Evolutionary conservation across 345 rosid genomes (phyloP).

Genomic region (Acer negundo): DNA sequence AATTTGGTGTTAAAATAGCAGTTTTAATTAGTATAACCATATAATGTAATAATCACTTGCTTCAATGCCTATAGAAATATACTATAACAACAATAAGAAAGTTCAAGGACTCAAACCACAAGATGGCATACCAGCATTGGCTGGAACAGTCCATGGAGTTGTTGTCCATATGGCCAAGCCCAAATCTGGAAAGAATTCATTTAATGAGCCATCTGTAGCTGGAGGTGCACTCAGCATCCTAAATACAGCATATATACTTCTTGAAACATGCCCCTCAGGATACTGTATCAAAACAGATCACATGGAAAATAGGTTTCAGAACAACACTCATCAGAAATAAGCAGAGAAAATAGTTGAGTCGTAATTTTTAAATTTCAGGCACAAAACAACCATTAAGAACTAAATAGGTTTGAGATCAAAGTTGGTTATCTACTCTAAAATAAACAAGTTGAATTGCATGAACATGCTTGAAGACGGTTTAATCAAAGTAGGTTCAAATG

Average conservation of each 20-base stretch:
- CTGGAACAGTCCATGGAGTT: constrained; percentile 97
- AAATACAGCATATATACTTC: constrained; percentile 84
- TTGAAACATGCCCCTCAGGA: constrained; percentile 95
- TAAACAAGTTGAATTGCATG: background rate
- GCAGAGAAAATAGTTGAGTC: background rate
- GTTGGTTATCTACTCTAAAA: background rate
- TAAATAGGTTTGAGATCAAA: background rate
- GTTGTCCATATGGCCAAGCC: constrained; percentile 94
- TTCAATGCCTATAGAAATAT: background rate
- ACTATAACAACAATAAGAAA: background rate
- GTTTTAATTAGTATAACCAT: background rate
- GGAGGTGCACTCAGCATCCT: constrained; percentile 50
- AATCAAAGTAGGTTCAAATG: constrained; percentile 5
- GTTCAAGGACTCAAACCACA: background rate
- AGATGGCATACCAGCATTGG: constrained; percentile 75
- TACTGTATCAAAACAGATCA: constrained; percentile 48
- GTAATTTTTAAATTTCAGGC: background rate
- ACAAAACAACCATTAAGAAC: background rate
- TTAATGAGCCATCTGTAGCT: constrained; percentile 41
- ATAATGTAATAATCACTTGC: background rate
- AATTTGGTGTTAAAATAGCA: background rate
- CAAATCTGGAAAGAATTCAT: constrained; percentile 75
- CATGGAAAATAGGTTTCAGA: background rate
- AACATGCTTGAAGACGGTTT: constrained; percentile 1
- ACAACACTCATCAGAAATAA: background rate